phyloP scores from a whole-genome alignment of 2,329 filamentous ascomycete species.

The Exophiala sideris region DNA sequence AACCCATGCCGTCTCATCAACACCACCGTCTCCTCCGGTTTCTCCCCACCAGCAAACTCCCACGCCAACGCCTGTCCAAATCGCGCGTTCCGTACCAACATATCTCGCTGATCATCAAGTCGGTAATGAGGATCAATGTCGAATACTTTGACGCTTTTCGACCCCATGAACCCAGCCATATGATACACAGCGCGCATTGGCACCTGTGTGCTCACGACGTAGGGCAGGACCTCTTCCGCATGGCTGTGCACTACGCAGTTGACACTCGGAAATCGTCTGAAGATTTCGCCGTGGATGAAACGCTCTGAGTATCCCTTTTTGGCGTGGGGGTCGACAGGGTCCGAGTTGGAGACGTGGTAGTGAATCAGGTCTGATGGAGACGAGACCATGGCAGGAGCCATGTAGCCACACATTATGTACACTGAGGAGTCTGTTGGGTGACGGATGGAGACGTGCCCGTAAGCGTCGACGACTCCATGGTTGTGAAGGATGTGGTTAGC shows the following conservation, averaged over 20 bases:
- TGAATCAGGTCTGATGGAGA: conserved; percentile 45
- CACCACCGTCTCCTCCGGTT: conserved; percentile 35
- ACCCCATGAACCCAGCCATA: conserved; percentile 45
- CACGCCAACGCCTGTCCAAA: conserved; percentile 38
- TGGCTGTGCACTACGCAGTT: conserved; percentile 47
- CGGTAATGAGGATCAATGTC: conserved; percentile 34
- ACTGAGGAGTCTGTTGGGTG: conserved; percentile 45
- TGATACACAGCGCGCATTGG: conserved; percentile 43
- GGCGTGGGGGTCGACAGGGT: conserved; percentile 40
- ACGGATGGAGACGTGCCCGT: conserved; percentile 56
- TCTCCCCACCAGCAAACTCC: conserved; percentile 29
- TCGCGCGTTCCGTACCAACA: conserved; percentile 37
- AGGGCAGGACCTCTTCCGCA: conserved; percentile 44
- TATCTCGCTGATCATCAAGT: conserved; percentile 33
- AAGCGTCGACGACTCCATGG: conserved; percentile 51
- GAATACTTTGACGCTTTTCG: conserved; percentile 30
- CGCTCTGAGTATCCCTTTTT: conserved; percentile 44
- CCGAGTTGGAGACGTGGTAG: conserved; percentile 44
- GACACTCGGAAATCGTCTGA: conserved; percentile 41
- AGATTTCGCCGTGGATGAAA: conserved; percentile 49
- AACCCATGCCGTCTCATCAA: conserved; percentile 49
- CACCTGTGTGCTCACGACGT: conserved; percentile 37
- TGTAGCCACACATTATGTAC: conserved; percentile 50
- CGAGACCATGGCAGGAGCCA: conserved; percentile 49
- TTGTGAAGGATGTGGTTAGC: conserved; percentile 47